Base-by-base conservation (phyloP, 495 filamentous ascomycete species). In the Talaromyces liani region DNA sequence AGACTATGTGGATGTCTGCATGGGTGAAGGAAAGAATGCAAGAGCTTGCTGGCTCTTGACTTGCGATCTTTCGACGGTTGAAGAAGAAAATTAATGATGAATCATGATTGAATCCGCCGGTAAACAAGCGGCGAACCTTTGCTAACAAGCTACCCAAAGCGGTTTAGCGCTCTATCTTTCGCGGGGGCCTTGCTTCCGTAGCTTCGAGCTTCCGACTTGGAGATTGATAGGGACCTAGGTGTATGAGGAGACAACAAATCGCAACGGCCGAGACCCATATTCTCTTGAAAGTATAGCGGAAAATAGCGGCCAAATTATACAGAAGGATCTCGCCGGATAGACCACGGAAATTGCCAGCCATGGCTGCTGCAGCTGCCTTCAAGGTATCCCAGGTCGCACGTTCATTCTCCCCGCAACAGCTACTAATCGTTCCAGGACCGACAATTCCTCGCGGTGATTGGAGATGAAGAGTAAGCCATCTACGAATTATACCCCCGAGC, bases 371-470 rank as follows among this genome's bases (percentile, higher is more conserved):
- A 2, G 69, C 73, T 69, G 70, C 72, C 22, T 77, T 75, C 70
- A 80, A 78, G 75, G 76, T 78, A 75, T 64, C 58, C 55, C 10
- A 45, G 63, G 1, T 64, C 56, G 36, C 60, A 36, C 29, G 4
- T 24, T 27, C 29, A 62, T 18, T 22, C 45, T 62, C 60, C 60
- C 41, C 60, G 45, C 60, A 62, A 25, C 45, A 36, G 25, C 45
- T 9, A 49, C 60, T 60, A 25, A 54, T 60, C 29, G 14, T 47
- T 64, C 59, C 60, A 96, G 79, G 91, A 97, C 77, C 85, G 95
- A 66, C 89, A 98, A 74, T 96, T 99, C 78, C 85, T 98, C 58
- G 95, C 94, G 57, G 93, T 98, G 31, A 98, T 99, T 69, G 93
- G 93, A 39, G 95, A 99, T 77, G 94, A 98, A 87, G 79, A 81